Base-by-base conservation (phyloP, 176 grass and related monocot genomes). In the Aegilops longissima region DNA sequence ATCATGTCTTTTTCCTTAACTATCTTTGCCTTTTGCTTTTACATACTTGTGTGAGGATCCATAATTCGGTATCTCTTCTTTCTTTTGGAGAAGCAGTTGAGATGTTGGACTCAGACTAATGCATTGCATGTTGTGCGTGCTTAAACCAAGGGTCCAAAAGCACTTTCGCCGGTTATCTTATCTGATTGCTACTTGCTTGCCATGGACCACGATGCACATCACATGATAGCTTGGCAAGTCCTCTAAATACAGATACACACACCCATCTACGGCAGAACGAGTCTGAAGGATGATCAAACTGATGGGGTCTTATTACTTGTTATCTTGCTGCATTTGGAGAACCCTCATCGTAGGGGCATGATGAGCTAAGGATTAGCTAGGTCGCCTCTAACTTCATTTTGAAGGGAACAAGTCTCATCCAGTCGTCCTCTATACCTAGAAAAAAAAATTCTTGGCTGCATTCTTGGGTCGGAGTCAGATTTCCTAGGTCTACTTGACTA, bases 101-200 rank as follows among this genome's bases (percentile, higher is more conserved):
- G 74, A 80, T 67, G 58, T 90, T 90, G 56, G 89, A 74, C 23
- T 74, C 35, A 30, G 39, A 39, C 16, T 12, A 62, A 62, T 21
- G 36, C n/a, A 52, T 21, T 64, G 83, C 72, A 35, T 82, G 71
- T 52, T 70, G 0, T 36, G 51, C 34, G 76, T 79, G 87, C 23
- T 64, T 66, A 70, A 42, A 63, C 51, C 79, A n/a, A n/a, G 36
- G 21, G 51, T 52, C 65, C 17, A 25, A 90, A 77, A 40, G 52
- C 54, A 33, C 40, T 72, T 90, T 65, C 5, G 30, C 73, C n/a
- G 64, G 30, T 31, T 12, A 47, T 83, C 78, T 49, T 56, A 67
- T 76, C 18, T 65, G 36, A 33, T 69, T 10, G 52, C 61, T 21
- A 13, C 77, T 75, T 33, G 54, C 38, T 73, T 36, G n/a, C 23